Evolutionary conservation across 2,329 filamentous ascomycete species (phyloP).

Genomic region (Annulohypoxylon truncatum): DNA sequence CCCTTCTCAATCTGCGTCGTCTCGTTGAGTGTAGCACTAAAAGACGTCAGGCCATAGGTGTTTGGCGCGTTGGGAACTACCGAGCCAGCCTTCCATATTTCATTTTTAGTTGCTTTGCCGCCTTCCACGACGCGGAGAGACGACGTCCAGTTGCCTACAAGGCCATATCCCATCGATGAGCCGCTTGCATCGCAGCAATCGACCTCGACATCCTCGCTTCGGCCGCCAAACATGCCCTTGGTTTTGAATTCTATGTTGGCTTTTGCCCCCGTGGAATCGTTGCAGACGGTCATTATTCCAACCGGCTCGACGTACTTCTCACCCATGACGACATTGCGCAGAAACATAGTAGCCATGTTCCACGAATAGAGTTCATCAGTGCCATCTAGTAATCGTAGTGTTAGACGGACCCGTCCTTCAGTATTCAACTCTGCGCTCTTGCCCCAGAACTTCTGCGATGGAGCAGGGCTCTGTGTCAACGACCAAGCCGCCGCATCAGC

Average conservation of each 20-base stretch:
- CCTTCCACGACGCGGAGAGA: constrained; percentile 74
- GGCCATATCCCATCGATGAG: constrained; percentile 70
- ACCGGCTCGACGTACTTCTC: constrained; percentile 98
- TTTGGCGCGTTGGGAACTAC: constrained; percentile 83
- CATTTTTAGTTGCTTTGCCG: constrained; percentile 67
- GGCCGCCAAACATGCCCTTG: constrained; percentile 96
- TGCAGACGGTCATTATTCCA: constrained; percentile 85
- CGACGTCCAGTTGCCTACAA: constrained; percentile 87
- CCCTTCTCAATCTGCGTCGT: constrained; percentile 82
- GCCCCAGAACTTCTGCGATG: constrained; percentile 98
- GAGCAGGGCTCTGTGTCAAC: constrained; percentile 85
- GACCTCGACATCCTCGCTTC: constrained; percentile 88
- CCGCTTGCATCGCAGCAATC: constrained; percentile 77
- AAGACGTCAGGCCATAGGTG: constrained; percentile 88
- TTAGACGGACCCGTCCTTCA: constrained; percentile 84
- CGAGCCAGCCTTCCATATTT: constrained; percentile 82
- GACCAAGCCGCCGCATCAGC: constrained; percentile 89
- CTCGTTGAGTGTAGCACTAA: constrained; percentile 89
- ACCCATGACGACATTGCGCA: constrained; percentile 95
- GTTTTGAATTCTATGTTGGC: constrained; percentile 91
- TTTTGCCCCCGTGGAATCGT: constrained; percentile 85
- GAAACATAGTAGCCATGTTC: constrained; percentile 87
- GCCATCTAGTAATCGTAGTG: constrained; percentile 73
- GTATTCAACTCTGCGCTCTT: constrained; percentile 96
- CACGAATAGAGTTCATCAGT: constrained; percentile 88